Evolutionary conservation across 1,139 yeast genomes (phyloP).

Genomic region (Diutina neorugosa): DNA sequence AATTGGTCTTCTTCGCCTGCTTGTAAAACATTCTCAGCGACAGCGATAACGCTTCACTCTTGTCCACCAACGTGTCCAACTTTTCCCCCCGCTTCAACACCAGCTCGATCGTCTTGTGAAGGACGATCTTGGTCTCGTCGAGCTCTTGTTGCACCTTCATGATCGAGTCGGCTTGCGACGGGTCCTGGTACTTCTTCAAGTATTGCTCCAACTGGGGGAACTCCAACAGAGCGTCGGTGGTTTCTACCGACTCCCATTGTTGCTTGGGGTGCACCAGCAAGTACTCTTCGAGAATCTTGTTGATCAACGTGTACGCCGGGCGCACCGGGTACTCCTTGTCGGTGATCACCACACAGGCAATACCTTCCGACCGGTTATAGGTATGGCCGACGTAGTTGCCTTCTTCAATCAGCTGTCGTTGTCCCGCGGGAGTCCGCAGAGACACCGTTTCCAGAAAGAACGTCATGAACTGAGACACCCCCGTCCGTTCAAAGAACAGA

Average conservation of each 20-base stretch:
- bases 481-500: slow-evolving; percentile 73
- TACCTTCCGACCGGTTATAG: slow-evolving; percentile 79
- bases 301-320: slow-evolving; percentile 90
- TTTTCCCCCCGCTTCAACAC: slow-evolving; percentile 95
- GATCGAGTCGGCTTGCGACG: slow-evolving; percentile 90
- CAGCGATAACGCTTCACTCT: slow-evolving; percentile 83
- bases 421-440: slow-evolving; percentile 77
- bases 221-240: slow-evolving; percentile 34
- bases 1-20: slow-evolving; percentile 95
- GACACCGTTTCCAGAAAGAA: slow-evolving; percentile 89
- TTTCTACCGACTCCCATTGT: slow-evolving; percentile 52
- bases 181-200: slow-evolving; percentile 84
- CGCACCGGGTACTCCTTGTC: slow-evolving; percentile 95
- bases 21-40: slow-evolving; percentile 90
- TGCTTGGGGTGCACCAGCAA: slow-evolving; percentile 66
- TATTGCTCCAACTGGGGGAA: slow-evolving; percentile 59
- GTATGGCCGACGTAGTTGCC: slow-evolving; percentile 89
- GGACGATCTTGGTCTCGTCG: slow-evolving; percentile 92
- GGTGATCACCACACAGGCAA: slow-evolving; percentile 86
- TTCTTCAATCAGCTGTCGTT: slow-evolving; percentile 91
- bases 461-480: slow-evolving; percentile 83
- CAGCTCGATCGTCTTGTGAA: slow-evolving; percentile 90
- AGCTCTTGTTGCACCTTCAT: slow-evolving; percentile 96
- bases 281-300: slow-evolving; percentile 86
- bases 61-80: slow-evolving; percentile 85